Evolutionary conservation across 129 eudicot species (phyloP).

Genomic region (Scalesia atractyloides): DNA sequence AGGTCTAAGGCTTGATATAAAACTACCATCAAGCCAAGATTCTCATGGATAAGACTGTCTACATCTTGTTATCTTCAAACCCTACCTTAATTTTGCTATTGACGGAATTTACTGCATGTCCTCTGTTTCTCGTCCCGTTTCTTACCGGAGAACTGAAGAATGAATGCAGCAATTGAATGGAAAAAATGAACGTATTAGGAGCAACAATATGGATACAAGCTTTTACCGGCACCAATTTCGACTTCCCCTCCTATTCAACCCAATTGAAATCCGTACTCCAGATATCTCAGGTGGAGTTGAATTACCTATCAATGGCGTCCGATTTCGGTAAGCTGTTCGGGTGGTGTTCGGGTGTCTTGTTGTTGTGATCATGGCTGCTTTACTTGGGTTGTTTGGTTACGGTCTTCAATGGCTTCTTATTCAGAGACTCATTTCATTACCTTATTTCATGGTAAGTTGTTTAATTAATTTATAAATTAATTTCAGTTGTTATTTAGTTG

Average conservation of each 20-base stretch:
- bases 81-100: no score
- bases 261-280: slow-evolving; percentile 47
- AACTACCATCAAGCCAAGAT: no score
- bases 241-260: slow-evolving; percentile 62
- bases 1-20: no score
- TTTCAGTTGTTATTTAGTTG: background rate
- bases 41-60: no score
- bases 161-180: slow-evolving; percentile 19
- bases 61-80: no score
- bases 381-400: slow-evolving; percentile 58
- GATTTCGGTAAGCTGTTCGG: slow-evolving; percentile 68
- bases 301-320: slow-evolving; percentile 54
- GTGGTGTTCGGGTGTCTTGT: slow-evolving; percentile 61
- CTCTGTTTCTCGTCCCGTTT: background rate
- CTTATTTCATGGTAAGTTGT: slow-evolving; percentile 59
- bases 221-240: slow-evolving; percentile 61
- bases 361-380: slow-evolving; percentile 47
- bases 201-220: slow-evolving; percentile 60
- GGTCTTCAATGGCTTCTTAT: slow-evolving; percentile 69
- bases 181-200: slow-evolving; percentile 57
- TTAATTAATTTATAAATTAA: background rate
- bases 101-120: no score
- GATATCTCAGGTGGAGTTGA: slow-evolving; percentile 53
- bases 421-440: slow-evolving; percentile 43
- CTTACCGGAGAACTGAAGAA: slow-evolving; percentile 11